Evolutionary conservation across 1,284 basidiomycete genomes (phyloP), one percentile per base, ranked within the genome.

Genomic region (Ustilago shanxiensis): DNA sequence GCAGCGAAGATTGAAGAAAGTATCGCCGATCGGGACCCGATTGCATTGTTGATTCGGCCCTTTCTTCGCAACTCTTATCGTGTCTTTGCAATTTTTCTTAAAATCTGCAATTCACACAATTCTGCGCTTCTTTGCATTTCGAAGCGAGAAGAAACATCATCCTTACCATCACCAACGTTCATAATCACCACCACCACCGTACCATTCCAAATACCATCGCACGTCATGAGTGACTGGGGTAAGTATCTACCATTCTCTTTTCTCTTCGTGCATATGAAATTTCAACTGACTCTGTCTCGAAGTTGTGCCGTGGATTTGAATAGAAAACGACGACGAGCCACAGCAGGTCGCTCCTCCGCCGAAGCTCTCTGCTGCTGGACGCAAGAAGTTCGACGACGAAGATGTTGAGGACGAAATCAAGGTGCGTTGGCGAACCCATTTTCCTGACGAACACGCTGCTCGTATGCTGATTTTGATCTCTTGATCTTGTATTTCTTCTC

Each of bases 361-460:
- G 45, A 71, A 61, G 44, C 63, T 76, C 20, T 63, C 60, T 22
- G 68, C 71, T 44, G 70, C 39, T 10, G 66, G 77, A 3, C 60
- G 79, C 28, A 73, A 77, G 59, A 81, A 78, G 62, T 86, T 86
- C 33, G 84, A 85, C 39, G 84, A 85, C 60, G 84, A 86, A 44
- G 83, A 85, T 35, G 77, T 79, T 8, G 83, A 85, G 33, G 83
- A 83, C 5, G 75, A 85, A 26, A 67, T 84, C 55, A 82, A 83
- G 71, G 79, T 81, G 51, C 37, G 79, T 60, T 11, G 2, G 2
- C 18, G 10, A 5, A 18, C 8, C 22, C 10, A 45, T 13, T 60
- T 16, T 11, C 11, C 11, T 20, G 2, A 22, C 26, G 13, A 5
- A 14, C 35, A 37, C 31, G 11, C 1, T 29, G 20, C 35, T 26